A percentile compares a stretch with the other conserved stretches of the same genome.
phyloP scores from a whole-genome alignment of 2,329 filamentous ascomycete genomes.

The Fusarium nurragi region DNA sequence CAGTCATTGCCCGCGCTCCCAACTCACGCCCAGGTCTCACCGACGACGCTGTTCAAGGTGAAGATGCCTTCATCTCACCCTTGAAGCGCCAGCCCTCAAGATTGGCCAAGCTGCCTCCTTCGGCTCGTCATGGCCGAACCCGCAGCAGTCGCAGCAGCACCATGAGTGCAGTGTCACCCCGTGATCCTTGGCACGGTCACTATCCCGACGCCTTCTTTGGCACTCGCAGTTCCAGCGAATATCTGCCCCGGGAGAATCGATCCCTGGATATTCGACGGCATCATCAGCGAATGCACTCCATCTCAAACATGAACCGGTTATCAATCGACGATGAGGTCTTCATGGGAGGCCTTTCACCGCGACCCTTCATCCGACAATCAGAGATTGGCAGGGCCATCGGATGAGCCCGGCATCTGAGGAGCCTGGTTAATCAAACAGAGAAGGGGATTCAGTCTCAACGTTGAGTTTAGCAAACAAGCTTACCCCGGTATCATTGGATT shows the following conservation, averaged over 20 bases:
- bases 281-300: constrained; percentile 49
- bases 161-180: constrained; percentile 53
- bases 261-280: constrained; percentile 44
- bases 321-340: constrained; percentile 59
- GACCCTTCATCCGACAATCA: constrained; percentile 56
- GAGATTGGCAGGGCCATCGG: constrained; percentile 65
- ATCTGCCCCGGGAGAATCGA: constrained; percentile 38
- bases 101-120: constrained; percentile 60
- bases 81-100: constrained; percentile 64
- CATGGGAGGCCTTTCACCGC: constrained; percentile 59
- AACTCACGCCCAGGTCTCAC: constrained; percentile 71
- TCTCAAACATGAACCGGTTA: constrained; percentile 54
- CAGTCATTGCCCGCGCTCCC: constrained; percentile 67
- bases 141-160: constrained; percentile 58
- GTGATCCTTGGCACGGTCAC: constrained; percentile 53
- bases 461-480: constrained; percentile 4
- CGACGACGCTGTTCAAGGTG: constrained; percentile 68
- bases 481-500: constrained; percentile 22
- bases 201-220: constrained; percentile 46
- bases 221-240: constrained; percentile 49
- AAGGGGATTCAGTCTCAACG: constrained; percentile 10
- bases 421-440: background rate
- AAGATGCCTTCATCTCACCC: constrained; percentile 65
- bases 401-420: constrained; percentile 46
- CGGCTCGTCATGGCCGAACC: constrained; percentile 51